Percentiles rank a stretch among this genome's conserved stretches.
phyloP scores from a whole-genome alignment of 371 early-diverging fungal species.

The Chytridiales sp. region DNA sequence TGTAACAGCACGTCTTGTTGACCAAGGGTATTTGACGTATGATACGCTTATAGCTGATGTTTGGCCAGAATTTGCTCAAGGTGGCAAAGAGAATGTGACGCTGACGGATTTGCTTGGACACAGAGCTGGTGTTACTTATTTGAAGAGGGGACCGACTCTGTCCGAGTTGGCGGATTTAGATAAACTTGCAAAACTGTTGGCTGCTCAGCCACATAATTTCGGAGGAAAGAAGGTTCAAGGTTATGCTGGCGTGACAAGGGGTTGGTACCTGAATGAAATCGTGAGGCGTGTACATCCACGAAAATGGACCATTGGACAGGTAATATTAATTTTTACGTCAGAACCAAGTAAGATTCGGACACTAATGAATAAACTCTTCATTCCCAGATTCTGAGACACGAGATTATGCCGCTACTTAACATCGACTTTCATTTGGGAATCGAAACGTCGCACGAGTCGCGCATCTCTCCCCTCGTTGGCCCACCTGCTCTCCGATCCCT shows the following conservation, averaged over 20 bases:
- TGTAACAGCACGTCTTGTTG: conserved; percentile 62
- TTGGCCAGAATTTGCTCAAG: conserved; percentile 79
- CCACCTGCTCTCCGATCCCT: conserved; percentile 48
- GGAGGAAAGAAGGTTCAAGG: conserved; percentile 52
- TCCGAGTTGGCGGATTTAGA: conserved; percentile 39
- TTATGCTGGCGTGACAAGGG: conserved; percentile 67
- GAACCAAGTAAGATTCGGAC: conserved; percentile 56
- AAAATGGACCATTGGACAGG: conserved; percentile 57
- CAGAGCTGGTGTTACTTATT: conserved; percentile 59
- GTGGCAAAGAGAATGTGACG: conserved; percentile 70
- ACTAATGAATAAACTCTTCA: conserved; percentile 26
- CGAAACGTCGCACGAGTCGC: conserved; percentile 46
- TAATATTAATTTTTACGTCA: conserved; percentile 35
- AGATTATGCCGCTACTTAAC: conserved; percentile 47
- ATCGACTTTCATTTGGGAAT: conserved; percentile 62
- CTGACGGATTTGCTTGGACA: conserved; percentile 63
- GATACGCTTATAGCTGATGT: conserved; percentile 54
- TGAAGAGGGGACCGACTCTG: conserved; percentile 41
- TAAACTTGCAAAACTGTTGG: conserved; percentile 44
- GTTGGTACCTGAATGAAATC: conserved; percentile 73
- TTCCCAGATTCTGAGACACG: conserved; percentile 45
- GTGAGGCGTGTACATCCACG: conserved; percentile 59
- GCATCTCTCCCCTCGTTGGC: conserved; percentile 46
- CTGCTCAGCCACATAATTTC: conserved; percentile 64
- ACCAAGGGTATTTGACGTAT: conserved; percentile 57